Percentiles rank a stretch among this genome's conserved stretches.
phyloP scores from a whole-genome alignment of 352 stramenopile species.

The Phytophthora rubi region DNA sequence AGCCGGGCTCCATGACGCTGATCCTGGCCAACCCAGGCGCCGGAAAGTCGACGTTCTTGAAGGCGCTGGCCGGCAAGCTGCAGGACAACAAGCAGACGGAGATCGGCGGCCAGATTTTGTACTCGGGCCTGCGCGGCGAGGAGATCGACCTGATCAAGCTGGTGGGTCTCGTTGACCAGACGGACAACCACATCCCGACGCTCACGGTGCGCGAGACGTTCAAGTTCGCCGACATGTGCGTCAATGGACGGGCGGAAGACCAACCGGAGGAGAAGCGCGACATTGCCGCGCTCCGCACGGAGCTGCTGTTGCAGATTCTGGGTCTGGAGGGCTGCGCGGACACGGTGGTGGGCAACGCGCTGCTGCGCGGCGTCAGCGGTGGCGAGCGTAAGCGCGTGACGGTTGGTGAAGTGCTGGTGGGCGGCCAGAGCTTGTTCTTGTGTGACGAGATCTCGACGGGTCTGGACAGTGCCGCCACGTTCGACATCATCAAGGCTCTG shows the following conservation, averaged over 20 bases:
- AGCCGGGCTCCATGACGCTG: conserved; percentile 39
- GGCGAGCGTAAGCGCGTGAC: conserved; percentile 88
- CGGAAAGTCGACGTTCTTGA: conserved; percentile 77
- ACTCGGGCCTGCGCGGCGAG: conserved; percentile 47
- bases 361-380: conserved; percentile 89
- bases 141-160: conserved; percentile 70
- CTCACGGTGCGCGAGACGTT: conserved; percentile 92
- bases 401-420: conserved; percentile 72
- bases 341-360: conserved; percentile 92
- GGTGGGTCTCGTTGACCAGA: conserved; percentile 67
- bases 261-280: conserved; percentile 78
- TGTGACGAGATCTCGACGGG: conserved; percentile 81
- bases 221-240: conserved; percentile 94
- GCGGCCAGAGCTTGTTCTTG: conserved; percentile 67
- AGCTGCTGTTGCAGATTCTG: conserved; percentile 82
- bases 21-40: conserved; percentile 61
- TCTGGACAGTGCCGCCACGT: conserved; percentile 62
- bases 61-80: conserved; percentile 65
- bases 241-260: conserved; percentile 62
- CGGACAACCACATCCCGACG: conserved; percentile 90
- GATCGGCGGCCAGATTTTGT: conserved; percentile 53
- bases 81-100: conserved; percentile 39
- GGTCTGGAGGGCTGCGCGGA: conserved; percentile 91
- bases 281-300: conserved; percentile 69
- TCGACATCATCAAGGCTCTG: conserved; percentile 66